A percentile compares a stretch with the other conserved stretches of the same genome.
Conservation (phyloP, 768 basidiomycete genomes). For the Lactarius tabidus region DNA sequence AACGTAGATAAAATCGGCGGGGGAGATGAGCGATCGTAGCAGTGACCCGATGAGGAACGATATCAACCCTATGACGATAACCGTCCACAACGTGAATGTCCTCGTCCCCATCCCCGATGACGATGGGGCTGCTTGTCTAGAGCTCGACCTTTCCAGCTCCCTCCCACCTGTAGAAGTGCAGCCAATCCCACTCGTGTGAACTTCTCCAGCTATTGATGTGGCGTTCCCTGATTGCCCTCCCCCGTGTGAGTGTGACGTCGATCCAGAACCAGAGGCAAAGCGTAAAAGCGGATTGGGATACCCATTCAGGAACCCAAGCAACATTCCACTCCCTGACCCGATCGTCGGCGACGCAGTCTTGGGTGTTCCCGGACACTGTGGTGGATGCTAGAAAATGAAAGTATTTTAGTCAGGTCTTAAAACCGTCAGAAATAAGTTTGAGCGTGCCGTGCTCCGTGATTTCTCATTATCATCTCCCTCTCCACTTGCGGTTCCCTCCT, state of each 20-base stretch:
- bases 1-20: slow-evolving; percentile 88
- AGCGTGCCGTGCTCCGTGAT: slow-evolving; percentile 18
- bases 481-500: slow-evolving; percentile 4
- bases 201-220: slow-evolving; percentile 16
- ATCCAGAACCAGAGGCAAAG: slow-evolving; percentile 37
- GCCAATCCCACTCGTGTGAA: not conserved
- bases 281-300: slow-evolving; percentile 57
- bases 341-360: slow-evolving; percentile 28
- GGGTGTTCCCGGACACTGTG: slow-evolving; percentile 27
- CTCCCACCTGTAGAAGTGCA: slow-evolving; percentile 1
- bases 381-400: slow-evolving; percentile 9
- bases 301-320: slow-evolving; percentile 57
- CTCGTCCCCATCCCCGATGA: slow-evolving; percentile 18
- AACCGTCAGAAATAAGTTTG: not conserved
- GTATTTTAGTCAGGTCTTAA: not conserved
- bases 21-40: slow-evolving; percentile 80
- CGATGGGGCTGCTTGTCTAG: slow-evolving; percentile 8
- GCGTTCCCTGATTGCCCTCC: slow-evolving; percentile 18
- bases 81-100: slow-evolving; percentile 46
- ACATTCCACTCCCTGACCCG: slow-evolving; percentile 34
- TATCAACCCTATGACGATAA: slow-evolving; percentile 78
- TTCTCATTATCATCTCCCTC: slow-evolving; percentile 20
- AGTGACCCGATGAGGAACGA: slow-evolving; percentile 91
- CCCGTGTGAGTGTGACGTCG: slow-evolving; percentile 16
- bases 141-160: not conserved